These are phyloP conservation scores for Striga asiatica DNA, from an alignment of 257 asterid species.

Conservation along the genomic window DNA sequence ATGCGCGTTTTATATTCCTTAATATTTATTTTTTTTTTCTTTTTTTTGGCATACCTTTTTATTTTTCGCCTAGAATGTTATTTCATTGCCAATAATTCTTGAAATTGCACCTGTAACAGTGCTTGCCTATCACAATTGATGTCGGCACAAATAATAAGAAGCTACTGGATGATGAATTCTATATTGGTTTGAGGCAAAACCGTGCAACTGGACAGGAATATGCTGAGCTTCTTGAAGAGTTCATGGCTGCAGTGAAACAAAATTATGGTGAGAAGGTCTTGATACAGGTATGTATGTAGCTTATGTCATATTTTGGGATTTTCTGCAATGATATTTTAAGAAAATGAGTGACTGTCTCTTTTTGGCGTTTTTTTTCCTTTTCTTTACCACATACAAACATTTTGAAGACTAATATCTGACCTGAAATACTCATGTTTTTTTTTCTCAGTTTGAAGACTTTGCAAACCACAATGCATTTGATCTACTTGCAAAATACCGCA, in stretches of 20 bases:
- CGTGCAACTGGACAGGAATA: slow-evolving; percentile 90
- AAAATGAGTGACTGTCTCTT: no score
- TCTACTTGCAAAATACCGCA: slow-evolving; percentile 67
- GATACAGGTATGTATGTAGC: slow-evolving; percentile 42
- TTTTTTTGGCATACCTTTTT: not conserved
- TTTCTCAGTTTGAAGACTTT: slow-evolving; percentile 87
- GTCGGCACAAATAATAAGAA: slow-evolving; percentile 82
- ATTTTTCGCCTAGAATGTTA: not conserved
- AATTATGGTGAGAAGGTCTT: slow-evolving; percentile 84
- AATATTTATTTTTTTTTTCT: not conserved
- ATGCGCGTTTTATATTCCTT: not conserved
- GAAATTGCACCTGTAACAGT: slow-evolving; percentile 31
- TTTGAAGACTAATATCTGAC: no score
- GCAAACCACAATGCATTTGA: slow-evolving; percentile 89
- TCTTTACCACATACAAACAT: no score
- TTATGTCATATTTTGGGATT: no score
- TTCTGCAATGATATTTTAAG: no score
- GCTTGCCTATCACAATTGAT: slow-evolving; percentile 82
- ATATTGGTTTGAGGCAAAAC: slow-evolving; percentile 72
- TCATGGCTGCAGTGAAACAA: slow-evolving; percentile 79
- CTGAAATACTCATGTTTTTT: slow-evolving; percentile 4
- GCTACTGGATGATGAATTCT: slow-evolving; percentile 74
- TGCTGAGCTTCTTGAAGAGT: slow-evolving; percentile 73
- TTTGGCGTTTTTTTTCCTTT: no score
- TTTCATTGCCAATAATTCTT: not conserved